Base-by-base conservation (phyloP, 805 yeast genomes). In the Torulaspora microellipsoides region DNA sequence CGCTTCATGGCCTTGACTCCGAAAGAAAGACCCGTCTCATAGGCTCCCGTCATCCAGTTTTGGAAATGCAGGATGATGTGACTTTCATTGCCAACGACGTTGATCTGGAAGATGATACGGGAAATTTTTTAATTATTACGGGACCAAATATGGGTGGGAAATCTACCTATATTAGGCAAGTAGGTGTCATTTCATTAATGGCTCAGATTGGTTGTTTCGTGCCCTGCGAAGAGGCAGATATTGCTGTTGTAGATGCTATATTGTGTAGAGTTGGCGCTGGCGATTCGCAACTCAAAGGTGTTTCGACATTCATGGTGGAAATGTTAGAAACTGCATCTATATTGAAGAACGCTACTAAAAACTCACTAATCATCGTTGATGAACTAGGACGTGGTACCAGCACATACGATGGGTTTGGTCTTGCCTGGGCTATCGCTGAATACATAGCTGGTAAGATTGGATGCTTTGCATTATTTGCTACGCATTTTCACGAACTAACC, bases 81-180 rank as follows among this genome's bases (percentile, higher is more conserved):
- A 75, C 78, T n/a, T 93, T 93, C 58, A 91, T 93, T 48, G 80
- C 97, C 3, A 93, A 93, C 63, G 97, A 93, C 60, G 85, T 89
- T n/a, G 64, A 69, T 9, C 69, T 93, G 43, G 68, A 72, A 11
- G 77, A 78, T 37, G 76, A 71, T 12, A 61, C 65, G 3, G 70
- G 78, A 11, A 89, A 86, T 46, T 91, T 93, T 56, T 71, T 80
- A 7, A 84, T 93, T 15, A 87, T 93, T 20, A 90, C 97, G 0
- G 97, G 97, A 28, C 97, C 97, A 30, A 90, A 90, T 61, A 90
- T 90, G 97, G 97, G 97, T 49, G 97, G 97, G 60, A 90, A 90
- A 63, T 88, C 96, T 0, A 90, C 97, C 0, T 90, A 85, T 62
- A 88, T 90, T 38, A 75, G 96, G 50, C 95, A 90, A 56, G 73